These are phyloP conservation scores for Candolleomyces eurysporus DNA, from an alignment of 768 basidiomycete species.

Conservation along the genomic window DNA sequence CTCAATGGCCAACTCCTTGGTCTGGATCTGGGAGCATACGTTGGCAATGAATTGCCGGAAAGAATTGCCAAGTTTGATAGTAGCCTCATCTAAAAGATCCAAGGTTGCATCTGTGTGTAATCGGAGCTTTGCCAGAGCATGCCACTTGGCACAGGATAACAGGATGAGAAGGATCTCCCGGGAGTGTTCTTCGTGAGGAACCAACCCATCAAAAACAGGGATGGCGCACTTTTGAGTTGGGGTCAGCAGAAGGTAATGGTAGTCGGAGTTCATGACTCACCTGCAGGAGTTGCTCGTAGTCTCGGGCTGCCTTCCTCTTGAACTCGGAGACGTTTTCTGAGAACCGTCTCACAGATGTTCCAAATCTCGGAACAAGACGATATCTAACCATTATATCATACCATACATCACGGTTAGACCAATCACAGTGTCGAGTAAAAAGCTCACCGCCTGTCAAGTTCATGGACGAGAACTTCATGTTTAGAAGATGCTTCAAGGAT, in stretches of 20 bases:
- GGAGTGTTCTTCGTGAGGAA: conserved; percentile 19
- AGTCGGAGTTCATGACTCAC: conserved; percentile 11
- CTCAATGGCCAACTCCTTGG: conserved; percentile 38
- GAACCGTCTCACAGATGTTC: conserved; percentile 28
- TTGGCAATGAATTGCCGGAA: conserved; percentile 30
- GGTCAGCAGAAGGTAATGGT: no score
- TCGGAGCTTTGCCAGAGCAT: conserved; percentile 30
- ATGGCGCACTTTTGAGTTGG: conserved; percentile 27
- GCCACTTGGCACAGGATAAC: conserved; percentile 31
- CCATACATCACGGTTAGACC: neutral
- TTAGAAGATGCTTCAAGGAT: conserved; percentile 16
- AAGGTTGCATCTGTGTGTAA: conserved; percentile 28
- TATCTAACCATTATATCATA: conserved; percentile 1
- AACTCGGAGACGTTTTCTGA: conserved; percentile 25
- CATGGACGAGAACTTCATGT: conserved; percentile 12
- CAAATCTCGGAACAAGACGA: conserved; percentile 19
- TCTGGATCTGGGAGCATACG: conserved; percentile 25
- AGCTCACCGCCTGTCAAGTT: conserved; percentile 22
- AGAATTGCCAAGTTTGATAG: conserved; percentile 23
- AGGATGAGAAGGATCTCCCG: conserved; percentile 7
- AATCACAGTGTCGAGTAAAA: neutral
- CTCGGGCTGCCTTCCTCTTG: conserved; percentile 27
- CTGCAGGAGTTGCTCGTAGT: conserved; percentile 38
- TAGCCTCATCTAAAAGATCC: conserved; percentile 21
- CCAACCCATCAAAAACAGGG: conserved; percentile 36